Conservation (phyloP, 1,284 basidiomycete genomes). For the Apiotrichum gamsii region DNA sequence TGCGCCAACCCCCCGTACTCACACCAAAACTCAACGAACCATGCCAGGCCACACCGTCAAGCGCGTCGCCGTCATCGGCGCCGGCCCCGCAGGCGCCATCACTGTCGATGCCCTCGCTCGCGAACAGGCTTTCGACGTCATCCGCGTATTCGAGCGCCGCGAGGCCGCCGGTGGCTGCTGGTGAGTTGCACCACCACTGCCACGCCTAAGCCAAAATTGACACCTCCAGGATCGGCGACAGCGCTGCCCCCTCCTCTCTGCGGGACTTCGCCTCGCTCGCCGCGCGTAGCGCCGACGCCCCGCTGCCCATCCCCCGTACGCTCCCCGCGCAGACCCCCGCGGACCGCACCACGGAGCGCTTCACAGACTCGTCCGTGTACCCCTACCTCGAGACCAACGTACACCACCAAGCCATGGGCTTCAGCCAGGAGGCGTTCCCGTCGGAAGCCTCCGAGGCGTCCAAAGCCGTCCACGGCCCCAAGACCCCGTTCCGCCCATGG, state of each 20-base stretch:
- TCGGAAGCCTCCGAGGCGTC: neutral
- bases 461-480: neutral
- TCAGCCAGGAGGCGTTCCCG: slow-evolving; percentile 6
- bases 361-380: slow-evolving; percentile 6
- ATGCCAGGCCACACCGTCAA: slow-evolving; percentile 10
- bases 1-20: too few relatives aligned
- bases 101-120: slow-evolving; percentile 42
- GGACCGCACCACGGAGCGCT: neutral
- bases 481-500: slow-evolving; percentile 11
- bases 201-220: neutral
- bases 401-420: slow-evolving; percentile 4
- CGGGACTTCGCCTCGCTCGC: slow-evolving; percentile 4
- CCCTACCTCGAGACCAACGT: slow-evolving; percentile 13
- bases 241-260: neutral
- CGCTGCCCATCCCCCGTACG: neutral
- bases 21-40: too few relatives aligned
- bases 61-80: slow-evolving; percentile 32
- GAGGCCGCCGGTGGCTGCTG: slow-evolving; percentile 50
- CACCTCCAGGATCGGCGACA: slow-evolving; percentile 12
- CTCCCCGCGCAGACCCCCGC: slow-evolving; percentile 2
- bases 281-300: slow-evolving; percentile 2
- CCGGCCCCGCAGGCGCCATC: slow-evolving; percentile 26
- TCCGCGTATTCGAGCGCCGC: slow-evolving; percentile 52
- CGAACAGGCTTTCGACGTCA: slow-evolving; percentile 18
- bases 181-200: slow-evolving; percentile 24